Evolutionary conservation across 768 basidiomycete genomes (phyloP).

Genomic region (Austroboletus festivus): DNA sequence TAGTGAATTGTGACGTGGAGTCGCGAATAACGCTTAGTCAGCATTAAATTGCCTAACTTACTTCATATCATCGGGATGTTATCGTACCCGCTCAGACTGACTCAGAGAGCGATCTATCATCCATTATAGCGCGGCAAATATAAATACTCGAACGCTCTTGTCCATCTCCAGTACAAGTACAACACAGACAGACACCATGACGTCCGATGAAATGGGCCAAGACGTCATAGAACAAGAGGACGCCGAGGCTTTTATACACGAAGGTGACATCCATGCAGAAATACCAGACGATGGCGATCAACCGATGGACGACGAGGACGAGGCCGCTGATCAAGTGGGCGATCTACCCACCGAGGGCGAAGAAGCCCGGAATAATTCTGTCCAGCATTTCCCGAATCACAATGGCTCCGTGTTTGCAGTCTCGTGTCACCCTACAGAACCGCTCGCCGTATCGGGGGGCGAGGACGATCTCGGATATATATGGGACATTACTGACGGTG

Average conservation of each 20-base stretch:
- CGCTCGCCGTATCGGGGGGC: conserved; percentile 87
- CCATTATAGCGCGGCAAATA: neutral
- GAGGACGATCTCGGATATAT: conserved; percentile 95
- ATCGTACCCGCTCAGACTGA: conserved; percentile 1
- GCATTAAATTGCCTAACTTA: too few species aligned
- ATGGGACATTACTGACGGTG: conserved; percentile 83
- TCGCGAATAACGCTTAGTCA: conserved; percentile 21
- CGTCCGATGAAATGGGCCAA: conserved; percentile 37
- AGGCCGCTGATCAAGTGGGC: conserved; percentile 46
- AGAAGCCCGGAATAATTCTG: conserved; percentile 55
- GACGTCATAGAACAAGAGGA: conserved; percentile 40
- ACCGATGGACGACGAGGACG: conserved; percentile 72
- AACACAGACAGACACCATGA: conserved; percentile 17
- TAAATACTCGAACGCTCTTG: conserved; percentile 3
- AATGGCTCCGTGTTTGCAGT: conserved; percentile 79
- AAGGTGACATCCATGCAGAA: conserved; percentile 64
- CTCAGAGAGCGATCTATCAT: conserved; percentile 28
- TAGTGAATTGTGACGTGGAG: conserved; percentile 34
- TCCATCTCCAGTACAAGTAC: neutral
- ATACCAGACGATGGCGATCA: conserved; percentile 62
- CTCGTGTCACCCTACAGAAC: conserved; percentile 74
- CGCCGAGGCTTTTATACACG: conserved; percentile 58
- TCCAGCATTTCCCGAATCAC: conserved; percentile 70
- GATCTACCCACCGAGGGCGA: conserved; percentile 40
- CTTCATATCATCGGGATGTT: too few species aligned